Percentiles rank a stretch among this genome's conserved stretches.
Evolutionary conservation across 176 grass and related monocot species (phyloP).

Genomic region (Cymbopogon citratus): DNA sequence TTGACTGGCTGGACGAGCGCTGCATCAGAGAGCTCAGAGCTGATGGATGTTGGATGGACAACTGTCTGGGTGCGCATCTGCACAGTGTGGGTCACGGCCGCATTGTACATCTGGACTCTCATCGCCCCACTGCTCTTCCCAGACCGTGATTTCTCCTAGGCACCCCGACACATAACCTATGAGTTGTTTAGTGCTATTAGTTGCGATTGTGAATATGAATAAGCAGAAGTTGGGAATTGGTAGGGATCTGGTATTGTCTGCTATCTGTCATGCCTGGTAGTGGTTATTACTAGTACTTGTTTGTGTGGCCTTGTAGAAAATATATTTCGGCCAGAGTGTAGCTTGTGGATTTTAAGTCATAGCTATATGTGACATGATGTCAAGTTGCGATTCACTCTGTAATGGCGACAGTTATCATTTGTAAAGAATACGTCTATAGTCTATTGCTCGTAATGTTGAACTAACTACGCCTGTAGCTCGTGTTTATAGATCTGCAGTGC

Average conservation of each 20-base stretch:
- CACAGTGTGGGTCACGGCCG: slow-evolving; percentile 76
- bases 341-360: background rate
- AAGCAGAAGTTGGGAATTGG: background rate
- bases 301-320: background rate
- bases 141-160: slow-evolving; percentile 73
- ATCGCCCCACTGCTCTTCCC: slow-evolving; percentile 71
- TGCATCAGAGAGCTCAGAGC: slow-evolving; percentile 61
- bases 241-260: background rate
- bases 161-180: background rate
- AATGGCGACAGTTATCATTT: background rate
- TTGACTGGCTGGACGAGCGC: slow-evolving; percentile 86
- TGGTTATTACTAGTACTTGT: background rate
- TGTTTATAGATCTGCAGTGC: background rate
- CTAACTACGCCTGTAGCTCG: background rate
- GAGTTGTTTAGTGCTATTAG: background rate
- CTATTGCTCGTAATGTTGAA: background rate
- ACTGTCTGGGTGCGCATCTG: slow-evolving; percentile 91
- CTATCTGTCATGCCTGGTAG: background rate
- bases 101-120: slow-evolving; percentile 80
- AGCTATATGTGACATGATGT: background rate
- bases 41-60: slow-evolving; percentile 97
- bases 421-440: background rate
- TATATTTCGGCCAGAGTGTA: background rate
- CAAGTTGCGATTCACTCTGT: background rate
- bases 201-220: slow-evolving; percentile 18